Conservation (phyloP, 2,329 filamentous ascomycete genomes). For the Trichoderma citrinoviride region DNA sequence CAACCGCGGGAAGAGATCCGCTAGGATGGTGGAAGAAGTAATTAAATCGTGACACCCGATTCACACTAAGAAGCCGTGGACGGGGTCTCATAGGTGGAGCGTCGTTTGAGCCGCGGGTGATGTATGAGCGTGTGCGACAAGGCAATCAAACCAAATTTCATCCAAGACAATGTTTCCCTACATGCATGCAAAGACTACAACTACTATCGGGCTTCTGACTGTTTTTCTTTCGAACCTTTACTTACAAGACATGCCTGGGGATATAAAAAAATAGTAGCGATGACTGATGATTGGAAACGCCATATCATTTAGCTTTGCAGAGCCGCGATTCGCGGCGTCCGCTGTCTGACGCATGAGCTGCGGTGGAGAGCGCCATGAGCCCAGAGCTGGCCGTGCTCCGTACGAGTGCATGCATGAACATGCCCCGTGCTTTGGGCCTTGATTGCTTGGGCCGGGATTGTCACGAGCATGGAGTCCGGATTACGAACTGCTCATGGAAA, state of each 20-base stretch:
- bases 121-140: neutral
- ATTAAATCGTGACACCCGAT: slow-evolving; percentile 17
- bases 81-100: neutral
- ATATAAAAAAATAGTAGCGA: neutral
- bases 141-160: no score
- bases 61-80: slow-evolving; percentile 8
- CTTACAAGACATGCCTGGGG: no score
- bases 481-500: neutral
- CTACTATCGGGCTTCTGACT: neutral
- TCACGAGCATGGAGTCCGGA: no score
- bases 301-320: neutral
- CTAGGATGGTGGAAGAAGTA: neutral
- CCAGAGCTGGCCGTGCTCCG: neutral
- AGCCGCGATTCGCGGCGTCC: neutral
- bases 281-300: neutral
- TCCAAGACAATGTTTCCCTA: neutral
- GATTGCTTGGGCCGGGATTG: neutral
- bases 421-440: slow-evolving; percentile 5
- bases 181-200: neutral
- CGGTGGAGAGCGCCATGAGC: slow-evolving; percentile 1
- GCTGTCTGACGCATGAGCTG: neutral
- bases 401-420: slow-evolving; percentile 2
- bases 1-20: slow-evolving; percentile 5
- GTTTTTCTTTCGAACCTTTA: no score
- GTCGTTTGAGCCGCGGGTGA: neutral